Evolutionary conservation across 768 basidiomycete species (phyloP), one percentile per base, ranked within the genome.

Genomic region (Tricholoma sp.): DNA sequence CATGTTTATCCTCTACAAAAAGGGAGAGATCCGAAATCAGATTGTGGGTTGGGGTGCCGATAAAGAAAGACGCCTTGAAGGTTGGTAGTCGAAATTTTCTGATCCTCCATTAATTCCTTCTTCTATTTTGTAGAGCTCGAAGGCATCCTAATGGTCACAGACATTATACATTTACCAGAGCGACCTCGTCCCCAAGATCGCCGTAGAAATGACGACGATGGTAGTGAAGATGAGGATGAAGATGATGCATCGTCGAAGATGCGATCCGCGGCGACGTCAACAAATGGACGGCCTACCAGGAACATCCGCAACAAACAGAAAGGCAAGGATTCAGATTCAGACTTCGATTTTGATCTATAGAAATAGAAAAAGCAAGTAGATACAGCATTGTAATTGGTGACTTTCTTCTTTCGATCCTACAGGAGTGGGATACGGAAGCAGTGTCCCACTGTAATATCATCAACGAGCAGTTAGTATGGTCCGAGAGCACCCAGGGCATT

Each of bases 1-100:
- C 1, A 98, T 96, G 79, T 74, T 98, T 56, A 85, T 99, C 61
- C 74, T 96, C 31, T 98, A 99, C 72, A 85, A 89, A 47, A 88
- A 88, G 62, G 97, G 97, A n/a, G 89, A 94, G 44, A 88, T 98
- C 33, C 76, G 81, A 48, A 88, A 89, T 59, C 94, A 98, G 69
- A 76, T 97, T 11, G 77, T 91, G 4, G 82, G 91, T 1, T 91
- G 92, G 87, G 89, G 89, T 12, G 86, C 85, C 6, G 91, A 93
- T 57, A 75, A 79, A 61, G 88, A 94, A 59, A 82, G 91, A 47
- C 78, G 76, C 13, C 73, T 88, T 8, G 85, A 91, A 77, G 95
- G 96, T 94, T 63, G 62, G 18, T 24, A 4, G 20, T 34, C 41
- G 18, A 3, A 15, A 1, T 47, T 33, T 32, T 31, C 3, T 13